Base-by-base conservation (phyloP, 176 grass and related monocot species). In the Dactylis glomerata region DNA sequence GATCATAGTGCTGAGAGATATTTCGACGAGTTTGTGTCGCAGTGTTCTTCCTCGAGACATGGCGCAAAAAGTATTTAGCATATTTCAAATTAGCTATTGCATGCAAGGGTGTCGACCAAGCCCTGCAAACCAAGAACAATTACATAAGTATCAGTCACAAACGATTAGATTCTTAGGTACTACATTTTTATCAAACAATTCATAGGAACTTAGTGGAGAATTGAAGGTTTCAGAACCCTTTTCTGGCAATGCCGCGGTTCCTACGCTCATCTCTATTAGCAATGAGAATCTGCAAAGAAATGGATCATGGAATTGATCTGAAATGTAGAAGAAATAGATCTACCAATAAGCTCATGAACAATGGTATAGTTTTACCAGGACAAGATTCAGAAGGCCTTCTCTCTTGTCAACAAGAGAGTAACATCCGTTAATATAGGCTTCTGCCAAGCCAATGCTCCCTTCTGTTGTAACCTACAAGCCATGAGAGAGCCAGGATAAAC, bases 1-100 rank as follows among this genome's bases (percentile, higher is more conserved):
- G 68, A 72, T 72, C 68, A 72, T 72, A 72, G 40, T 68, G 65
- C 3, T n/a, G 33, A 68, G 65, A 68, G 65, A 68, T 68, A 32
- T 68, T 68, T 68, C 33, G 38, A 72, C 68, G 68, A 45, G 23
- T 72, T 72, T 72, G 68, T 27, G 68, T 45, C 6, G 68, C 40
- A 26, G 68, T 72, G 68, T 72, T 72, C 68, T 45, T 72, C 68
- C 40, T 72, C 3, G 68, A 45, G n/a, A 42, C 23, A 3, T 72
- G n/a, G 13, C 38, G 68, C 68, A 72, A 3, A 45, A 72, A 3
- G 68, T 72, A 1, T 72, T 72, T 72, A 16, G 68, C 68, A 72
- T 72, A 72, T 72, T 13, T 8, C 38, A 72, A 16, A 15, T 3
- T 15, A 72, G 68, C 68, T 17, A 72, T 44, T 72, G 22, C 2